A percentile compares a stretch with the other conserved stretches of the same genome.
These are phyloP conservation scores for Penicillium sp. DNA, from an alignment of 2,329 filamentous ascomycete species.

Conservation along the genomic window DNA sequence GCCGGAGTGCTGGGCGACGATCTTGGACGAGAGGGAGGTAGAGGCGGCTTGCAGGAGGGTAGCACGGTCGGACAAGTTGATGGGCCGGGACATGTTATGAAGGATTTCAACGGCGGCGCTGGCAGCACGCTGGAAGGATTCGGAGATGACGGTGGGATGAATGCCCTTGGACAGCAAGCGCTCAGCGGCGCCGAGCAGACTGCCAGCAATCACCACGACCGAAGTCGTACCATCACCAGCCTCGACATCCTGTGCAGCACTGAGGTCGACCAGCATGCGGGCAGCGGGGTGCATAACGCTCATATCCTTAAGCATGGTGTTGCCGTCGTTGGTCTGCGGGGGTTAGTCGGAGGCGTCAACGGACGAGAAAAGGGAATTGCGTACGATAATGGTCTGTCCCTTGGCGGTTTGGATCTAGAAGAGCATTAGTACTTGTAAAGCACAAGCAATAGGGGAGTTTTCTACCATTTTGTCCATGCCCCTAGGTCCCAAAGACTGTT, in stretches of 20 bases:
- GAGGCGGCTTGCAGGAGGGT: constrained; percentile 94
- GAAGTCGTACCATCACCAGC: constrained; percentile 97
- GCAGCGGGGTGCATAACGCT: constrained; percentile 98
- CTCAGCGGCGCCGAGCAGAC: constrained; percentile 88
- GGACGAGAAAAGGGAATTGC: constrained; percentile 21
- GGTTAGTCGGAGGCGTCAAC: constrained; percentile 27
- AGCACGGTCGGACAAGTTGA: constrained; percentile 78
- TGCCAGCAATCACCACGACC: constrained; percentile 95
- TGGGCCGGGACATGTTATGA: constrained; percentile 92
- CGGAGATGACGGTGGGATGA: constrained; percentile 95
- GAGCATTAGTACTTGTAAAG: constrained; percentile 21
- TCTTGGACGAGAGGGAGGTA: constrained; percentile 96
- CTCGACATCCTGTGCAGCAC: constrained; percentile 95
- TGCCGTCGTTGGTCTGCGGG: constrained; percentile 83
- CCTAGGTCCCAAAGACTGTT: constrained; percentile 77
- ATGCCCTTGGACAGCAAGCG: constrained; percentile 84
- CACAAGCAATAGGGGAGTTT: not conserved
- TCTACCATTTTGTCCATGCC: constrained; percentile 95
- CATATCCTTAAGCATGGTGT: constrained; percentile 99
- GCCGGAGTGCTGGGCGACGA: constrained; percentile 95
- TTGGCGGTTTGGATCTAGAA: constrained; percentile 79
- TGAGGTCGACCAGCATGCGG: constrained; percentile 97
- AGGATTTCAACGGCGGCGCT: constrained; percentile 83
- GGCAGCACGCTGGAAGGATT: constrained; percentile 93
- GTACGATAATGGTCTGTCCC: constrained; percentile 87